These are phyloP conservation scores for Colletotrichum eremochloae DNA, from an alignment of 2,329 filamentous ascomycete genomes.

Conservation along the genomic window DNA sequence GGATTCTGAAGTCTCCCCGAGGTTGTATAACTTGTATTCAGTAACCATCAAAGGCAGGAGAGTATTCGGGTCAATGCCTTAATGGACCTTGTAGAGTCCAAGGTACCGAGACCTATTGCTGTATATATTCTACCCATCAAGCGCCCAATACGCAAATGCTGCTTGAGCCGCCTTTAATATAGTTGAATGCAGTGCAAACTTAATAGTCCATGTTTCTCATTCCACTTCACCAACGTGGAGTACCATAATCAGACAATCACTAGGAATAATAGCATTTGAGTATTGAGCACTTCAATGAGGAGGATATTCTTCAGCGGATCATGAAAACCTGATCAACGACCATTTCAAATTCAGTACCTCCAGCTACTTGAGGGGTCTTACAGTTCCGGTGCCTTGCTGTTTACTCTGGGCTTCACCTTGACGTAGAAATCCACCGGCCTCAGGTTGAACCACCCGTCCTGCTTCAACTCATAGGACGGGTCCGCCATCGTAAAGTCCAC, in stretches of 20 bases:
- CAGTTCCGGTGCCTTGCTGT: slow-evolving; percentile 14
- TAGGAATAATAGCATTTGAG: not conserved
- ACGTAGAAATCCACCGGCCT: slow-evolving; percentile 61
- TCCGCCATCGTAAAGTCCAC: slow-evolving; percentile 62
- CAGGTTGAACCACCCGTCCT: slow-evolving; percentile 67
- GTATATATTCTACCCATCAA: slow-evolving; percentile 24
- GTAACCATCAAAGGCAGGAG: not conserved
- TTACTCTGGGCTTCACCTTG: slow-evolving; percentile 55
- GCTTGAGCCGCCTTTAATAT: slow-evolving; percentile 14
- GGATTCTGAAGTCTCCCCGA: not conserved
- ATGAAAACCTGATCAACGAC: not conserved
- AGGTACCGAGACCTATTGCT: slow-evolving; percentile 16
- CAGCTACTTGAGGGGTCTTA: not conserved
- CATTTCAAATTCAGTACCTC: not conserved
- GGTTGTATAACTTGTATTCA: too few species aligned
- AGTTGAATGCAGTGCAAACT: slow-evolving; percentile 10
- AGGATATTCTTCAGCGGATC: not conserved
- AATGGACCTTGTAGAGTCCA: slow-evolving; percentile 26
- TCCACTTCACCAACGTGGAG: not conserved
- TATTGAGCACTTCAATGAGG: not conserved
- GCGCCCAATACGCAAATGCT: slow-evolving; percentile 11
- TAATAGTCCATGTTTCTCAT: slow-evolving; percentile 9
- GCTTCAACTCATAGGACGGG: slow-evolving; percentile 55
- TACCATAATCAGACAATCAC: not conserved
- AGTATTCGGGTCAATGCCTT: not conserved